Evolutionary conservation across 225 moss, liverwort and hornwort species (phyloP), one percentile per base, ranked within the genome.

Genomic region (Pseudisothecium myosuroides): DNA sequence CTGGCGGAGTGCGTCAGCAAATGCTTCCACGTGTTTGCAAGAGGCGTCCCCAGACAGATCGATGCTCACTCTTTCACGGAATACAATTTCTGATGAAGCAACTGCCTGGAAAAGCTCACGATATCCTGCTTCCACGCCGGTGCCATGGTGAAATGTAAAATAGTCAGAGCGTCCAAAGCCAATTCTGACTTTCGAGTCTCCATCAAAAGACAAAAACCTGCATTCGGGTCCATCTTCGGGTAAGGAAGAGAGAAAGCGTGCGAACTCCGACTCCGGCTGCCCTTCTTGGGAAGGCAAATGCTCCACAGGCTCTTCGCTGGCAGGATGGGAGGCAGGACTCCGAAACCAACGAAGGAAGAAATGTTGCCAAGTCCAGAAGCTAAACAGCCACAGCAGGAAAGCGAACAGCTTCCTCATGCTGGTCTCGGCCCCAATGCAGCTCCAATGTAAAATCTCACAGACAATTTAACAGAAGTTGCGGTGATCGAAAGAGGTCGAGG

Each of bases 31-130:
- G 27, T 72, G 16, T 5, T 43, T 27, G 28, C 9, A 43, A 43
- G 16, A 72, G 3, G 3, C 3, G 16, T 72, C 16, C 5, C 72
- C 16, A 0, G 0, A 0, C 1, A 9, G 5, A 5, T 0, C 0
- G 15, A 72, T 72, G 2, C 1, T 1, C 5, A 43, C 43, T 72
- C 3, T 2, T 27, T 72, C 27, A 9, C 0, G 0, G 27, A 43
- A 27, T 28, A 5, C 43, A 72, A 72, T 43, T 72, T 72, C 17
- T 27, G 43, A 72, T 43, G 72, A 43, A 16, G 72, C 43, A 43
- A 72, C 10, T 16, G 43, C 27, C 43, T 72, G 10, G 0, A 72
- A 2, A 16, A 72, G 43, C 43, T 72, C 72, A 72, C 43, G 3
- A 72, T 16, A 72, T 9, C 28, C 0, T 27, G 5, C 27, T 27